Percentiles rank a stretch among this genome's conserved stretches.
Conservation (phyloP, 1,284 basidiomycete species). For the Stygiomarasmius scandens region DNA sequence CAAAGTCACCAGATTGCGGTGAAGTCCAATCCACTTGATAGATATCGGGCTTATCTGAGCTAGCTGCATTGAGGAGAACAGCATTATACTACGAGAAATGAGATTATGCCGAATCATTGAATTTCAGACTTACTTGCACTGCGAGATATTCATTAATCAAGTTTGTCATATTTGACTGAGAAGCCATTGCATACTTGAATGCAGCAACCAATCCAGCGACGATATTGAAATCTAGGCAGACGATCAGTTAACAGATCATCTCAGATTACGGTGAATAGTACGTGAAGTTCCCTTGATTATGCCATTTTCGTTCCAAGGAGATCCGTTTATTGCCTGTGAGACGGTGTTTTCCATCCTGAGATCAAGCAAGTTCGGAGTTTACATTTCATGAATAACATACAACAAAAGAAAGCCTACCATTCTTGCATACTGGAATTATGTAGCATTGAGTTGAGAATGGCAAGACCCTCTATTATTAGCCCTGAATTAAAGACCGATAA, state of each 20-base stretch:
- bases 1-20: constrained; percentile 8
- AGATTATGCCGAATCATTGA: not conserved
- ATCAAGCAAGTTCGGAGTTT: not conserved
- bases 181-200: constrained; percentile 9
- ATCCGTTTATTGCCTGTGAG: not conserved
- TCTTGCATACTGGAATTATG: not conserved
- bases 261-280: not conserved
- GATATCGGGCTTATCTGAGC: constrained; percentile 6
- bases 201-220: constrained; percentile 9
- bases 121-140: constrained; percentile 11
- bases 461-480: constrained; percentile 11
- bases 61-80: constrained; percentile 9
- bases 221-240: constrained; percentile 5
- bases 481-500: constrained; percentile 8
- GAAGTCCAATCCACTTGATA: constrained; percentile 14
- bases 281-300: not conserved
- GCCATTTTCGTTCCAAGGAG: constrained; percentile 9
- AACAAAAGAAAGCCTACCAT: too few species aligned
- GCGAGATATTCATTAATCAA: constrained; percentile 10
- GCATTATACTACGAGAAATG: constrained; percentile 14
- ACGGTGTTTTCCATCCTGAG: not conserved
- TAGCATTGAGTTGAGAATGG: constrained; percentile 10
- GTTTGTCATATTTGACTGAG: not conserved
- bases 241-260: too few species aligned
- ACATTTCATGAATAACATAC: too few species aligned